phyloP scores from a whole-genome alignment of 345 rosid species.

The Xanthoceras sorbifolium region DNA sequence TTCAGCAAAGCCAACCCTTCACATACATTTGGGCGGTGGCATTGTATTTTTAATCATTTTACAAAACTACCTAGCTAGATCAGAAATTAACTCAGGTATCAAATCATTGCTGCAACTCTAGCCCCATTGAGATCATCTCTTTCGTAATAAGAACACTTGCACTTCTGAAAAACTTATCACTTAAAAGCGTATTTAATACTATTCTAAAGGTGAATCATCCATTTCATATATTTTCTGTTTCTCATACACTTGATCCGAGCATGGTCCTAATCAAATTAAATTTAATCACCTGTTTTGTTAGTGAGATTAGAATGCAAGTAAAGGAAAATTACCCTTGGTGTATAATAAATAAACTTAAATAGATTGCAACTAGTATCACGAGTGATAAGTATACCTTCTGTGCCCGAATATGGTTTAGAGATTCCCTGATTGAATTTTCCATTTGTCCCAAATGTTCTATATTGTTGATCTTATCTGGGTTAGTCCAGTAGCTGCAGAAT shows the following conservation, averaged over 20 bases:
- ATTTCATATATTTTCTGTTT: background rate
- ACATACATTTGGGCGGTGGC: background rate
- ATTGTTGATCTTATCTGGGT: slow-evolving; percentile 55
- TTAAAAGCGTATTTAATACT: background rate
- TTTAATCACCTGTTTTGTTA: background rate
- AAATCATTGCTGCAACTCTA: background rate
- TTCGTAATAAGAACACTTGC: background rate
- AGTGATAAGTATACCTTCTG: slow-evolving; percentile 51
- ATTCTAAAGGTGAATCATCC: background rate
- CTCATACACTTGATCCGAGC: background rate
- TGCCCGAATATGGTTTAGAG: slow-evolving; percentile 51
- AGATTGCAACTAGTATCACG: slow-evolving; percentile 2
- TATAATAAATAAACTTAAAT: background rate
- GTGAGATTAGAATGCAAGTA: background rate
- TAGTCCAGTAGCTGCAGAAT: slow-evolving; percentile 62
- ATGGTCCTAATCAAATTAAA: background rate
- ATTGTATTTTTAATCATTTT: background rate
- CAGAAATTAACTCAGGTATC: background rate
- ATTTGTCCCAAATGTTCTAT: slow-evolving; percentile 62
- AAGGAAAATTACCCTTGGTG: background rate
- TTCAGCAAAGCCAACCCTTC: background rate
- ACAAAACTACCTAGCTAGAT: background rate
- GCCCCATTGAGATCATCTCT: background rate
- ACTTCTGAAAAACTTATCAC: background rate
- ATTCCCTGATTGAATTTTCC: slow-evolving; percentile 58